phyloP scores from a whole-genome alignment of 305 asterid species.

The Solanum hybrid region DNA sequence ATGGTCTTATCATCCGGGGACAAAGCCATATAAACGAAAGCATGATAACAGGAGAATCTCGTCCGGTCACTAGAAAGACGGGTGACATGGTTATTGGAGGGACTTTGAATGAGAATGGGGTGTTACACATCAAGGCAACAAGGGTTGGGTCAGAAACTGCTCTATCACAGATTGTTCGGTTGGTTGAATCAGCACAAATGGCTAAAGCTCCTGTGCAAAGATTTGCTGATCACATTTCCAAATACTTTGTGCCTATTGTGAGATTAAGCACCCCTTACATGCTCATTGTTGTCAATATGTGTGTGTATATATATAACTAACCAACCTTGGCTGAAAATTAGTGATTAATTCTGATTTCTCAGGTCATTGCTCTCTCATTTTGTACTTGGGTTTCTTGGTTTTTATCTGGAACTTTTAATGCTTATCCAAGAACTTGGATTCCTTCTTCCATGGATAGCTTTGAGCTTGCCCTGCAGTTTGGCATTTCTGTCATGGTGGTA shows the following conservation, averaged over 20 bases:
- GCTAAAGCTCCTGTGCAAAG: slow-evolving; percentile 56
- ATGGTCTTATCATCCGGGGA: slow-evolving; percentile 48
- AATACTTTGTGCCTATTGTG: slow-evolving; percentile 6
- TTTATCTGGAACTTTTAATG: slow-evolving; percentile 50
- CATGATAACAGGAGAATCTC: slow-evolving; percentile 59
- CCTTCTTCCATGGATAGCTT: slow-evolving; percentile 70
- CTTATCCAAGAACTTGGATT: slow-evolving; percentile 66
- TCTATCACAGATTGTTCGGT: slow-evolving; percentile 41
- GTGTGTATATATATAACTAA: neutral
- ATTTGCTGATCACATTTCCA: slow-evolving; percentile 47
- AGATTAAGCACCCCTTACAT: too few relatives aligned
- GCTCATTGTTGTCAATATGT: too few relatives aligned
- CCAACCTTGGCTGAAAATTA: neutral
- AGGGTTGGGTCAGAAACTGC: slow-evolving; percentile 51
- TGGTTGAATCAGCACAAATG: slow-evolving; percentile 58
- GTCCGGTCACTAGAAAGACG: slow-evolving; percentile 25
- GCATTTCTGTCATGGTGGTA: slow-evolving; percentile 52
- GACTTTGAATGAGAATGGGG: slow-evolving; percentile 40
- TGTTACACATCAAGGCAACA: slow-evolving; percentile 37
- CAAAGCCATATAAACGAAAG: slow-evolving; percentile 46
- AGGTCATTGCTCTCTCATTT: slow-evolving; percentile 66
- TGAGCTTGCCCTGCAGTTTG: slow-evolving; percentile 72
- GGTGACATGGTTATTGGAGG: slow-evolving; percentile 55
- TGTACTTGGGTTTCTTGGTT: slow-evolving; percentile 80
- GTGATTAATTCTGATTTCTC: neutral